Percentiles rank a stretch among this genome's conserved stretches.
Conservation (phyloP, 768 basidiomycete species). For the Naematelia encephala region DNA sequence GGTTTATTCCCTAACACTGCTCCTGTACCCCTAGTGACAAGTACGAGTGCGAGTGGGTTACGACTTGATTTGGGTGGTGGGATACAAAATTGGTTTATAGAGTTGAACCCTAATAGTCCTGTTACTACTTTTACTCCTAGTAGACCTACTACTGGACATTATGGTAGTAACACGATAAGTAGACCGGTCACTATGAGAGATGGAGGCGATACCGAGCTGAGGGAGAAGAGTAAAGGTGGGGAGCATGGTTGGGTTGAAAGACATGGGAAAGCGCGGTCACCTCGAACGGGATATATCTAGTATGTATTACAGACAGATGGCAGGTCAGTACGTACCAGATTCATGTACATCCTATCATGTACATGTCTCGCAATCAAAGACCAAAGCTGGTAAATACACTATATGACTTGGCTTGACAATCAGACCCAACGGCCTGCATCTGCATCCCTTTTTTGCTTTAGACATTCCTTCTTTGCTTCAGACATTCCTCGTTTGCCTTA, state of each 20-base stretch:
- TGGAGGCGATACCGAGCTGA: background rate
- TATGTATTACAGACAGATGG: too few species aligned
- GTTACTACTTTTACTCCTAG: constrained; percentile 17
- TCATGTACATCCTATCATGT: too few species aligned
- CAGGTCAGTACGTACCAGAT: too few species aligned
- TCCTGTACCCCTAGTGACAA: background rate
- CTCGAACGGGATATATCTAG: too few species aligned
- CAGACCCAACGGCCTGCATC: too few species aligned
- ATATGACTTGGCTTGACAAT: too few species aligned
- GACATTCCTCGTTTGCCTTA: too few species aligned
- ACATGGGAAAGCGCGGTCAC: too few species aligned
- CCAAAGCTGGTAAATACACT: too few species aligned
- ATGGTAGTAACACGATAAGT: background rate
- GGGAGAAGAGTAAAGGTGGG: background rate
- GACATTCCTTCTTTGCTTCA: too few species aligned
- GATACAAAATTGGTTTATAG: constrained; percentile 28
- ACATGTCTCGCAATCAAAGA: too few species aligned
- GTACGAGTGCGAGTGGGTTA: background rate
- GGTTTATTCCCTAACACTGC: constrained; percentile 30
- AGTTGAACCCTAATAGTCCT: constrained; percentile 37
- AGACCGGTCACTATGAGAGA: background rate
- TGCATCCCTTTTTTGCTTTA: too few species aligned
- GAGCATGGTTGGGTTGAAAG: background rate
- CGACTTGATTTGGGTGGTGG: background rate
- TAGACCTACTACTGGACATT: background rate